phyloP scores from a whole-genome alignment of 441 rosid species.

The Cnidoscolus chayamansa region DNA sequence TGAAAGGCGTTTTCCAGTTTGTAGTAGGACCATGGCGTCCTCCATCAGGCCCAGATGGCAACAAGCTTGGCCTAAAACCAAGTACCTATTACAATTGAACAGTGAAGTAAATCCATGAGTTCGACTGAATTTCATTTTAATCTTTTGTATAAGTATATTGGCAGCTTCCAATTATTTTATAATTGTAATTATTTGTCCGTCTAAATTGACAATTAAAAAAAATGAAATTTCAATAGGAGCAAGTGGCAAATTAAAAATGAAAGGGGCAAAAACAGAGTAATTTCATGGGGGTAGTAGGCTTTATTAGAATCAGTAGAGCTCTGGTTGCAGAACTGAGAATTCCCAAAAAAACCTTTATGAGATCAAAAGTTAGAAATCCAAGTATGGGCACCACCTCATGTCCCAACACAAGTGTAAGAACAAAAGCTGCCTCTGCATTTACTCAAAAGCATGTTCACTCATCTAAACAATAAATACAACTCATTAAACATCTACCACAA shows the following conservation, averaged over 20 bases:
- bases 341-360: background rate
- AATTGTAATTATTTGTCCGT: background rate
- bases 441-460: slow-evolving; percentile 18
- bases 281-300: slow-evolving; percentile 12
- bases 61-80: slow-evolving; percentile 88
- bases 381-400: slow-evolving; percentile 8
- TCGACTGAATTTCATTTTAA: background rate
- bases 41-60: slow-evolving; percentile 90
- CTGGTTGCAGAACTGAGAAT: background rate
- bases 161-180: background rate
- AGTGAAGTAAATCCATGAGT: slow-evolving; percentile 6
- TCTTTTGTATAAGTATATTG: background rate
- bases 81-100: slow-evolving; percentile 49
- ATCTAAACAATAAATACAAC: slow-evolving; percentile 16
- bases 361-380: slow-evolving; percentile 6
- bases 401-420: background rate
- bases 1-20: slow-evolving; percentile 86
- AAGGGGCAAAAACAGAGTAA: background rate
- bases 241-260: no score
- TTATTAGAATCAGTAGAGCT: background rate
- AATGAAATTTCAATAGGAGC: no score
- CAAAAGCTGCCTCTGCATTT: slow-evolving; percentile 18
- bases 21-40: slow-evolving; percentile 93
- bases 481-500: slow-evolving; percentile 4
- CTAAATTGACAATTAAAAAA: background rate